Evolutionary conservation across 139 green algal genomes (phyloP).

Genomic region (Pycnococcus provasolii): DNA sequence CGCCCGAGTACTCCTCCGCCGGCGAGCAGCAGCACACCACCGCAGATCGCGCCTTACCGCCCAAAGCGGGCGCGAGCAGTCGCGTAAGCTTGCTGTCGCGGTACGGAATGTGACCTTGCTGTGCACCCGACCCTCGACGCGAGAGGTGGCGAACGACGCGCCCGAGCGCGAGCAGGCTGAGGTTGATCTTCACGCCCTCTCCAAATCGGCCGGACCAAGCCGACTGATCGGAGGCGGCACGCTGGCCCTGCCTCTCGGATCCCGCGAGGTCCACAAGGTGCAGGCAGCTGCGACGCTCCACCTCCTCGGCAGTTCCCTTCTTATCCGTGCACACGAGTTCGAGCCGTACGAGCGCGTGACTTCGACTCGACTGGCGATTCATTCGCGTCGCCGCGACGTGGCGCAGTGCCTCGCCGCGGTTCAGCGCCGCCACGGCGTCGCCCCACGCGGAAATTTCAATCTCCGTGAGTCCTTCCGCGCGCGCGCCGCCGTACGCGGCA

Average conservation of each 20-base stretch:
- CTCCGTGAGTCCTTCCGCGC: no score
- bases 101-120: conserved; percentile 25
- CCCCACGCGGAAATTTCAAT: neutral
- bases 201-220: conserved; percentile 60
- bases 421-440: conserved; percentile 26
- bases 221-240: conserved; percentile 43
- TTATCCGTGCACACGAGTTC: neutral
- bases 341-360: conserved; percentile 9
- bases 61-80: conserved; percentile 18
- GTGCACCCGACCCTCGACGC: neutral
- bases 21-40: conserved; percentile 25
- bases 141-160: conserved; percentile 20
- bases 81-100: conserved; percentile 31
- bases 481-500: no score
- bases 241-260: conserved; percentile 40
- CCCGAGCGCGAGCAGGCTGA: conserved; percentile 18
- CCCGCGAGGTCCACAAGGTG: conserved; percentile 28
- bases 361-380: conserved; percentile 26
- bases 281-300: conserved; percentile 11
- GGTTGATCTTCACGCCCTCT: conserved; percentile 30
- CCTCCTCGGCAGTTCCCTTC: conserved; percentile 19
- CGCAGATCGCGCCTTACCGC: conserved; percentile 28
- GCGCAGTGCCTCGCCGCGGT: conserved; percentile 13
- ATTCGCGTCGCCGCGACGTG: neutral
- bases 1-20: no score